Base-by-base conservation (phyloP, 257 asterid genomes). In the Solanum gracilifrons region DNA sequence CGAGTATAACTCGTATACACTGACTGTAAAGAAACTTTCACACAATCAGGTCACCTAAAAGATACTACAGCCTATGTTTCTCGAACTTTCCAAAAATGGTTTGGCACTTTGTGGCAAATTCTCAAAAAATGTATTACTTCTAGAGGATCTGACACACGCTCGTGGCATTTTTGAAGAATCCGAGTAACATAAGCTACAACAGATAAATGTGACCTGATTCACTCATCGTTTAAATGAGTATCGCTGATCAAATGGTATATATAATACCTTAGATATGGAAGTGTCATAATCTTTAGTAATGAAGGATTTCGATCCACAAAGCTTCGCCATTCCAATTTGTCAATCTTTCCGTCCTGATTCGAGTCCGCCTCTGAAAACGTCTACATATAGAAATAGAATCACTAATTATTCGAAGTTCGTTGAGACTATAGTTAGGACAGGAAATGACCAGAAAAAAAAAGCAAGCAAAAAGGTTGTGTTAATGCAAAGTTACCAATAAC, bases 261-360 rank as follows among this genome's bases (percentile, higher is more conserved):
- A 55, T 55, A 1, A 39, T 91, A 95, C 99, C 98, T 97, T 89
- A 95, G 88, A 91, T 97, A 96, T 73, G 94, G 96, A 82, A 97
- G 97, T 18, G 99, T 97, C 99, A 97, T 97, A 72, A 95, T 96
- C 93, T 96, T 97, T 91, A 97, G 85, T 90, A 97, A 88, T 29
- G 99, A 95, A 79, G 99, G 99, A 87, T 97, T 97, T 88, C 88
- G 93, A 33, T 92, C 25, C 75, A 96, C 99, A 89, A 95, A 97
- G 74, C 89, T 90, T 85, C 88, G 95, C 99, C 98, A 97, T 90
- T 97, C 99, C 3, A 96, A 89, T 86, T 92, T 96, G 90, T 96
- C 97, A 41, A 97, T 97, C 91, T 93, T 97, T n/a, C 97, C 99
- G 86, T 97, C 99, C 89, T 87, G 94, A 92, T 96, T 93, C 25